Evolutionary conservation across 2,329 filamentous ascomycete genomes (phyloP).

Genomic region (Knoxdaviesia capensis): DNA sequence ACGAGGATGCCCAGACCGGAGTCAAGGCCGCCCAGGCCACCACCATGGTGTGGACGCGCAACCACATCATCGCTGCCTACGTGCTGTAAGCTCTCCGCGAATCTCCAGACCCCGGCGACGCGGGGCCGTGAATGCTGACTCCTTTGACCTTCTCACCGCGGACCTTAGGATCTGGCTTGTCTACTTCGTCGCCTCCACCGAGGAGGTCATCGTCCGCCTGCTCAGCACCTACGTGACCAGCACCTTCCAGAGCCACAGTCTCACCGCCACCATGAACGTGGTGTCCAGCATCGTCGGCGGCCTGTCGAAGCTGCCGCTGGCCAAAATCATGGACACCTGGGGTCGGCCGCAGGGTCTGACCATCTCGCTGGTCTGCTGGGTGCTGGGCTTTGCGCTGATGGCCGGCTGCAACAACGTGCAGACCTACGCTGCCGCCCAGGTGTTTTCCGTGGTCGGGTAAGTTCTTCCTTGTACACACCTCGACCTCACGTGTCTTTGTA

Average conservation of each 20-base stretch:
- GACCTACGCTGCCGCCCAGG: slow-evolving; percentile 41
- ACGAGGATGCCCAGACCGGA: slow-evolving; percentile 11
- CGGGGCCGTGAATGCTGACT: too few species aligned
- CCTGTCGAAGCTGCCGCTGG: slow-evolving; percentile 42
- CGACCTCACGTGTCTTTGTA: background rate
- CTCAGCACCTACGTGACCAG: slow-evolving; percentile 28
- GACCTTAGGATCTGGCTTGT: too few species aligned
- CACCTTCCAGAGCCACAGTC: slow-evolving; percentile 29
- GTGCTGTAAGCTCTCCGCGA: slow-evolving; percentile 4
- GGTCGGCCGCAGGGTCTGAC: slow-evolving; percentile 43
- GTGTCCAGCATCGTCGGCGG: slow-evolving; percentile 34
- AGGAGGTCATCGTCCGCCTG: slow-evolving; percentile 17
- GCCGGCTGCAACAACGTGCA: slow-evolving; percentile 39
- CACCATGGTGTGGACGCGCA: slow-evolving; percentile 16
- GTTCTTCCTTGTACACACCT: background rate
- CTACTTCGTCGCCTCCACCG: slow-evolving; percentile 8
- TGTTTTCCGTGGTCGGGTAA: slow-evolving; percentile 45
- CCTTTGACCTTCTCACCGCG: too few species aligned
- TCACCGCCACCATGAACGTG: slow-evolving; percentile 31
- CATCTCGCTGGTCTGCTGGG: slow-evolving; percentile 28
- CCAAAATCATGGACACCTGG: slow-evolving; percentile 48
- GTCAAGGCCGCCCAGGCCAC: slow-evolving; percentile 18
- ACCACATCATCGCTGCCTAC: slow-evolving; percentile 17
- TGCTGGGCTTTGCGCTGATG: slow-evolving; percentile 40
- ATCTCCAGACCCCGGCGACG: too few species aligned